These are phyloP conservation scores for Inga laurina DNA, from an alignment of 306 rosid genomes.

Conservation along the genomic window DNA sequence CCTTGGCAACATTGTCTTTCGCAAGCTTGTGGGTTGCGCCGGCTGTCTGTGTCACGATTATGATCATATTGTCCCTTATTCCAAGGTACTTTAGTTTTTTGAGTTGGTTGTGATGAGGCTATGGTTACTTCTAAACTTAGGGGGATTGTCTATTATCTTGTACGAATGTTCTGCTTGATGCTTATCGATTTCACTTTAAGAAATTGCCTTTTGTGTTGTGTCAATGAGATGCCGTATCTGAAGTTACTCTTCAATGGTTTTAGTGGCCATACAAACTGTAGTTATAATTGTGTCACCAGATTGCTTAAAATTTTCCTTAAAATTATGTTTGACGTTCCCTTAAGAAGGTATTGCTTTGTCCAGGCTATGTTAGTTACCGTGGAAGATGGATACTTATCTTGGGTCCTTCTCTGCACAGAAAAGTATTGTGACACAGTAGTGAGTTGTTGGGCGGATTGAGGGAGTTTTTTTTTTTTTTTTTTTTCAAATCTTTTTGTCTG, in stretches of 20 bases:
- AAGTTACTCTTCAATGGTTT: no score
- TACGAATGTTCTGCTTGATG: background rate
- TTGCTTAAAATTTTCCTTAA: background rate
- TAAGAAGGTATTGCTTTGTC: background rate
- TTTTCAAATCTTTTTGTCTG: no score
- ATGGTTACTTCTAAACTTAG: background rate
- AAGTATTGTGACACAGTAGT: background rate
- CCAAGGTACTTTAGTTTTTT: constrained; percentile 57
- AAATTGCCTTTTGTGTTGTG: background rate
- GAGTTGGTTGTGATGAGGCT: background rate
- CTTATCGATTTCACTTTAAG: background rate
- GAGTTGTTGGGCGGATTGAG: background rate
- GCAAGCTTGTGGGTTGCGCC: constrained; percentile 91
- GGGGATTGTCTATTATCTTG: background rate
- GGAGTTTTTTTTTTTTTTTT: background rate
- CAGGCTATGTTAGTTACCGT: background rate
- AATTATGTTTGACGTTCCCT: background rate
- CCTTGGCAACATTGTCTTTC: constrained; percentile 73
- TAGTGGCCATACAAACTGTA: background rate
- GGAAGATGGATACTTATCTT: background rate
- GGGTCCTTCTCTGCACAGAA: background rate
- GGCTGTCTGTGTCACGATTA: constrained; percentile 93
- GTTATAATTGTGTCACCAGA: background rate
- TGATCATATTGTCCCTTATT: constrained; percentile 84
- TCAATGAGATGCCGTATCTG: background rate